These are phyloP conservation scores for Hevea brasiliensis DNA, from an alignment of 345 rosid genomes.

Conservation along the genomic window DNA sequence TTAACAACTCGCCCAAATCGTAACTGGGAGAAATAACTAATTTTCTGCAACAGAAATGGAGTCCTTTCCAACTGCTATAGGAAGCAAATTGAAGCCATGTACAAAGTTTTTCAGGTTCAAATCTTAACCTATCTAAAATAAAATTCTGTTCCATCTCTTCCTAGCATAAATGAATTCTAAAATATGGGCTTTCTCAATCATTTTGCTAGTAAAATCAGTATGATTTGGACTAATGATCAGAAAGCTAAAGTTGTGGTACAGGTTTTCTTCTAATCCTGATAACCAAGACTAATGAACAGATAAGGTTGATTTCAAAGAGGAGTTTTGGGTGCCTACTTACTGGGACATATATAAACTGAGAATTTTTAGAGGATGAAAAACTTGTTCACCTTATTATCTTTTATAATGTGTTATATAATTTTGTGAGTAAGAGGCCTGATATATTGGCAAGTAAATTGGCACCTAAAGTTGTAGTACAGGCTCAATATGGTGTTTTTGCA, in stretches of 20 bases:
- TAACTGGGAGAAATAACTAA: conserved; percentile 65
- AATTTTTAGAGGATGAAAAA: conserved; percentile 40
- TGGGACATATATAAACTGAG: conserved; percentile 45
- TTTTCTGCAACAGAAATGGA: conserved; percentile 82
- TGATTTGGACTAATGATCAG: conserved; percentile 61
- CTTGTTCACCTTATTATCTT: conserved; percentile 16
- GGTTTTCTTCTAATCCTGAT: conserved; percentile 56
- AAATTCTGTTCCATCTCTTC: conserved; percentile 47
- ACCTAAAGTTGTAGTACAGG: conserved; percentile 9
- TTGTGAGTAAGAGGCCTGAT: conserved; percentile 1
- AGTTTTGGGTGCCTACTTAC: conserved; percentile 41
- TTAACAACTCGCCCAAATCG: conserved; percentile 42
- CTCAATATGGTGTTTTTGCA: background rate
- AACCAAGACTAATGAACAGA: conserved; percentile 52
- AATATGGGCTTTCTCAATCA: conserved; percentile 18
- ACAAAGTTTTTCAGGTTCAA: conserved; percentile 96
- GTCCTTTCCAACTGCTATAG: conserved; percentile 76
- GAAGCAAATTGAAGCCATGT: conserved; percentile 97
- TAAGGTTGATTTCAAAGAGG: conserved; percentile 42
- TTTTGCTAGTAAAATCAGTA: conserved; percentile 36
- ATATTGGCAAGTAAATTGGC: conserved; percentile 21
- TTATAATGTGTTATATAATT: conserved; percentile 18
- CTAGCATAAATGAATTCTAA: conserved; percentile 30
- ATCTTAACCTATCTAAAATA: conserved; percentile 65
- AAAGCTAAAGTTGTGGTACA: conserved; percentile 63